A percentile compares a stretch with the other conserved stretches of the same genome.
These are phyloP conservation scores for Sphaerulina vaccinii DNA, from an alignment of 2,329 filamentous ascomycete genomes.

Conservation along the genomic window DNA sequence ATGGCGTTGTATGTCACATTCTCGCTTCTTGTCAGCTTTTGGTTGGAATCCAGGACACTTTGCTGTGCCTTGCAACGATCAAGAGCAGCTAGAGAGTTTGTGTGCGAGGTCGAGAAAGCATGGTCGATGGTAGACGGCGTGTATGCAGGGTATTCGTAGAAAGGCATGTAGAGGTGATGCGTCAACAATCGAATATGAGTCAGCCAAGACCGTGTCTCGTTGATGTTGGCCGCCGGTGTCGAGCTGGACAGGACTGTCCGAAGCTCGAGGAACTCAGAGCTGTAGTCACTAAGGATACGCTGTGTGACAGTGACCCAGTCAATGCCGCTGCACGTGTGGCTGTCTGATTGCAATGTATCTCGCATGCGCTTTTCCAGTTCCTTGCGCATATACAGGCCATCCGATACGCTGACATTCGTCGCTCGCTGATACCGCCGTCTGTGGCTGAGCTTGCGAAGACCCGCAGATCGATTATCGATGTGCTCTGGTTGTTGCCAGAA, in stretches of 20 bases:
- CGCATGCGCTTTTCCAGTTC: slow-evolving; percentile 25
- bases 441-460: slow-evolving; percentile 30
- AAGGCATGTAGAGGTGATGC: slow-evolving; percentile 48
- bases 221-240: slow-evolving; percentile 5
- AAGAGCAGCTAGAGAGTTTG: slow-evolving; percentile 41
- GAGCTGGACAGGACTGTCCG: slow-evolving; percentile 28
- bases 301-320: slow-evolving; percentile 47
- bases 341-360: slow-evolving; percentile 8
- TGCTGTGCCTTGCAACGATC: slow-evolving; percentile 47
- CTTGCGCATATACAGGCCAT: slow-evolving; percentile 28
- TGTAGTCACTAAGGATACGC: slow-evolving; percentile 46
- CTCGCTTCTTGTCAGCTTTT: slow-evolving; percentile 38
- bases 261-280: slow-evolving; percentile 36
- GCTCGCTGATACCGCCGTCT: slow-evolving; percentile 27
- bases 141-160: slow-evolving; percentile 46
- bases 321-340: slow-evolving; percentile 35
- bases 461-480: slow-evolving; percentile 34
- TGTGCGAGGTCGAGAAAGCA: slow-evolving; percentile 38
- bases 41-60: slow-evolving; percentile 32
- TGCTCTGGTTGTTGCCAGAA: slow-evolving; percentile 38
- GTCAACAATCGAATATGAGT: slow-evolving; percentile 37
- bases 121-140: slow-evolving; percentile 13
- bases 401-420: slow-evolving; percentile 24
- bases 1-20: slow-evolving; percentile 41
- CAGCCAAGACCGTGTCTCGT: slow-evolving; percentile 18